Evolutionary conservation across 106 monocot genomes (phyloP).

Genomic region (Triglochin maritima): DNA sequence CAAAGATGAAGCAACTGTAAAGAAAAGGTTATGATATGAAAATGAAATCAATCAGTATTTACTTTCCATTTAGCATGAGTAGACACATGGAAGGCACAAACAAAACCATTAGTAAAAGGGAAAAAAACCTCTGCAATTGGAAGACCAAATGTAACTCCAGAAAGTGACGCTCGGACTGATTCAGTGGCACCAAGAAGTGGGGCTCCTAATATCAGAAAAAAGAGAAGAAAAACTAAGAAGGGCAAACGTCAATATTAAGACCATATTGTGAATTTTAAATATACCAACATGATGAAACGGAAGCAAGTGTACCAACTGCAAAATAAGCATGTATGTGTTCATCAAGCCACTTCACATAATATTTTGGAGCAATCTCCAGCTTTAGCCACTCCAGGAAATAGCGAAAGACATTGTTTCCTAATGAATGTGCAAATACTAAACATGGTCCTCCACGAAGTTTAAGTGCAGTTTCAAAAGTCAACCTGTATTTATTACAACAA

Average conservation of each 20-base stretch:
- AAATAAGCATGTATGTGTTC: constrained; percentile 98
- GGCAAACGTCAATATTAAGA: not conserved
- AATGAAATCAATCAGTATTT: too few relatives aligned
- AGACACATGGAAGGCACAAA: too few relatives aligned
- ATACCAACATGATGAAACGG: not conserved
- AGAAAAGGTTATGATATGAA: too few relatives aligned
- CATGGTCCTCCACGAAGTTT: constrained; percentile 93
- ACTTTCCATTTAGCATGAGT: too few relatives aligned
- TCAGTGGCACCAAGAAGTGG: constrained; percentile 94
- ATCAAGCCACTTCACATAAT: constrained; percentile 94
- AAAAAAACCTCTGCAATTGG: constrained; percentile 80
- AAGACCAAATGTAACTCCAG: constrained; percentile 89
- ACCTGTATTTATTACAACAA: constrained; percentile 24
- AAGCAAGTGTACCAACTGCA: constrained; percentile 67
- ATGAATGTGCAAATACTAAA: constrained; percentile 92
- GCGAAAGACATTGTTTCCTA: constrained; percentile 98
- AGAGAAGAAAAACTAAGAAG: not conserved
- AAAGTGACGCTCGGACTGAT: constrained; percentile 62
- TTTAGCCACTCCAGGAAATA: constrained; percentile 98
- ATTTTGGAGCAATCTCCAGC: constrained; percentile 91
- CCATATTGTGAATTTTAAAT: not conserved
- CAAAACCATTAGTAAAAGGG: not conserved
- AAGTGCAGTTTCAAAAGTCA: constrained; percentile 82
- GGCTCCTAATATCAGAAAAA: constrained; percentile 38
- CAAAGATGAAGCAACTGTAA: too few relatives aligned